Conservation (phyloP, 2,329 filamentous ascomycete genomes). For the Xylaria polymorpha region DNA sequence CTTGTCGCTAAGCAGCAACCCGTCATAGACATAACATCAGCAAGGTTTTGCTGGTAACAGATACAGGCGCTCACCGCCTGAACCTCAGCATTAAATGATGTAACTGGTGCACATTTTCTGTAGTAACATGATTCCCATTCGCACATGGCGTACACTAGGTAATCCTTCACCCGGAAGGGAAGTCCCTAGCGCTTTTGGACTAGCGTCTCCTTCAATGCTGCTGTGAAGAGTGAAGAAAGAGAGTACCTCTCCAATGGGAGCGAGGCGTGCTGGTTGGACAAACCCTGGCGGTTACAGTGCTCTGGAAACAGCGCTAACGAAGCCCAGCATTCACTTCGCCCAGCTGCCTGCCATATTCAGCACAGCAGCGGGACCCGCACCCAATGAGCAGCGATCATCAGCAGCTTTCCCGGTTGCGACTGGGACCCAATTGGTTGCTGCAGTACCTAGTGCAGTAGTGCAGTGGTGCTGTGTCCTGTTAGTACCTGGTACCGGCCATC, state of each 20-base stretch:
- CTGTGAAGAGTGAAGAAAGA: neutral
- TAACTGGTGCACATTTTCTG: constrained; percentile 36
- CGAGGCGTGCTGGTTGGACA: neutral
- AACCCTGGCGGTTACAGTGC: constrained; percentile 31
- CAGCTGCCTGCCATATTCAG: constrained; percentile 40
- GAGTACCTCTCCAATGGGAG: constrained; percentile 12
- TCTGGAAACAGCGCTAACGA: constrained; percentile 36
- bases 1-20: constrained; percentile 5
- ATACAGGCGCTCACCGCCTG: constrained; percentile 44
- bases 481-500: constrained; percentile 23
- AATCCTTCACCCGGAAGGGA: constrained; percentile 12
- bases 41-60: constrained; percentile 31
- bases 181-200: constrained; percentile 35
- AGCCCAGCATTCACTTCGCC: constrained; percentile 19
- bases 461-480: too few species aligned
- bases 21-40: neutral
- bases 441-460: neutral
- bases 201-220: constrained; percentile 23
- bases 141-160: constrained; percentile 23
- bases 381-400: constrained; percentile 25
- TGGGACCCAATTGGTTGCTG: constrained; percentile 8
- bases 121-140: constrained; percentile 3
- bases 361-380: constrained; percentile 26
- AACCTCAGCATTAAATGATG: constrained; percentile 40
- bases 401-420: constrained; percentile 22